phyloP scores from a whole-genome alignment of 2,329 filamentous ascomycete species.

The Colletotrichum sp. region DNA sequence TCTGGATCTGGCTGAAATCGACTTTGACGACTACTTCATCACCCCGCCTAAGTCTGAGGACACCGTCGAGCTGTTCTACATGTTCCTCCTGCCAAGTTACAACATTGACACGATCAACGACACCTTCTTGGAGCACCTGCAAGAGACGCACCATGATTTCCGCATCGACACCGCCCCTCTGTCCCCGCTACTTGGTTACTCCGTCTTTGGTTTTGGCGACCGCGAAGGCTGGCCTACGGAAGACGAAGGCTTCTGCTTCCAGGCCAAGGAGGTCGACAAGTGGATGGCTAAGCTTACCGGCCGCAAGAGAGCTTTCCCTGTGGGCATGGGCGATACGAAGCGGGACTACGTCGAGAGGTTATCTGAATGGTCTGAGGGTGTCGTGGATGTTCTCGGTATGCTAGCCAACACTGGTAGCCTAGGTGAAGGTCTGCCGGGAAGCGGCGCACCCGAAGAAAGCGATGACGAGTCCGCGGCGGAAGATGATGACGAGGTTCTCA shows the following conservation, averaged over 20 bases:
- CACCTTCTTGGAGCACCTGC: slow-evolving; percentile 83
- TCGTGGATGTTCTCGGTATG: slow-evolving; percentile 72
- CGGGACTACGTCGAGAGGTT: slow-evolving; percentile 71
- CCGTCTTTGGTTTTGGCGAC: slow-evolving; percentile 93
- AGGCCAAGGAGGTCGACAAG: slow-evolving; percentile 87
- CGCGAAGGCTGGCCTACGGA: slow-evolving; percentile 91
- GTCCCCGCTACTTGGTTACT: slow-evolving; percentile 79
- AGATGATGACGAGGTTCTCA: slow-evolving; percentile 56
- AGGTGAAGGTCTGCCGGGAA: slow-evolving; percentile 74
- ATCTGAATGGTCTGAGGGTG: slow-evolving; percentile 78
- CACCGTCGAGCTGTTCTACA: slow-evolving; percentile 75
- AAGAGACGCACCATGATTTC: slow-evolving; percentile 96
- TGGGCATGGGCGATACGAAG: slow-evolving; percentile 88
- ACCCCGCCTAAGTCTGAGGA: slow-evolving; percentile 67
- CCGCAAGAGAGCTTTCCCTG: slow-evolving; percentile 83
- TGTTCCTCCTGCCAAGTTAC: slow-evolving; percentile 87
- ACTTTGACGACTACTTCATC: slow-evolving; percentile 94
- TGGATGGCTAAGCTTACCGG: slow-evolving; percentile 97
- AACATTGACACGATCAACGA: slow-evolving; percentile 94
- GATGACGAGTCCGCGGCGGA: slow-evolving; percentile 75
- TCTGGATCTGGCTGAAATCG: slow-evolving; percentile 82
- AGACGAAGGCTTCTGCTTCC: slow-evolving; percentile 89
- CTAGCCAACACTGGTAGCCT: slow-evolving; percentile 64
- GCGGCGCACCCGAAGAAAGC: slow-evolving; percentile 84
- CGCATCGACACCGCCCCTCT: slow-evolving; percentile 90